These are phyloP conservation scores for Eimeria sp. DNA, from an alignment of 169 alveolate species.

Conservation along the genomic window DNA sequence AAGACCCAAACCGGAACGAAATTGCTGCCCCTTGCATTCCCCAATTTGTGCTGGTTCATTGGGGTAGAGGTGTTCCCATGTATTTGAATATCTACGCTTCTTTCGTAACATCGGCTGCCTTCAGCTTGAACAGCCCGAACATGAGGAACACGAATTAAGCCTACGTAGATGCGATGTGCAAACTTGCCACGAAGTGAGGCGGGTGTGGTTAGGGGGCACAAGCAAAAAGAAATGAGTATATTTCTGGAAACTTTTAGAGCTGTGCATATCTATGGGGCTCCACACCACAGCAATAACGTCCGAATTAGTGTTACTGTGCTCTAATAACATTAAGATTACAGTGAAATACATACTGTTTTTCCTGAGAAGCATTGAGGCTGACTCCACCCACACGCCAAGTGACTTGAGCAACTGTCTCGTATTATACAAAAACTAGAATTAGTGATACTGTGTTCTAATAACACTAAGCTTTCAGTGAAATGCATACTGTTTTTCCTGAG, in stretches of 20 bases:
- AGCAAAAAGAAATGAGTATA: background rate
- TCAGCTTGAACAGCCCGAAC: background rate
- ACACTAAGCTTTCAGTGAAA: background rate
- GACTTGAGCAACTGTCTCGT: background rate
- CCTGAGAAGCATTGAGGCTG: background rate
- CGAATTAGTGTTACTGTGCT: background rate
- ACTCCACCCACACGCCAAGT: background rate
- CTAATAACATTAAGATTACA: background rate
- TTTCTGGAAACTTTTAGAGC: background rate
- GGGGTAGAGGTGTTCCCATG: background rate
- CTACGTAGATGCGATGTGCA: background rate
- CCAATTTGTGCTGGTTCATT: background rate
- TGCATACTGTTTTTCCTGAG: background rate
- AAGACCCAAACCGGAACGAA: background rate
- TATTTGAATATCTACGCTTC: background rate
- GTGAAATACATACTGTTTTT: background rate
- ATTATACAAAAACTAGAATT: no score
- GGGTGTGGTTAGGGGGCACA: background rate
- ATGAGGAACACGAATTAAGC: background rate
- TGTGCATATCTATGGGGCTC: background rate
- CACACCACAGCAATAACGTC: background rate
- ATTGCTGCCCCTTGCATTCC: background rate
- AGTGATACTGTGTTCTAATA: background rate
- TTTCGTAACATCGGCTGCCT: background rate
- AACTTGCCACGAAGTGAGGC: background rate